Percentiles rank a stretch among this genome's conserved stretches.
phyloP scores from a whole-genome alignment of 73 alveolate species.

The Strombidium stylifer region DNA sequence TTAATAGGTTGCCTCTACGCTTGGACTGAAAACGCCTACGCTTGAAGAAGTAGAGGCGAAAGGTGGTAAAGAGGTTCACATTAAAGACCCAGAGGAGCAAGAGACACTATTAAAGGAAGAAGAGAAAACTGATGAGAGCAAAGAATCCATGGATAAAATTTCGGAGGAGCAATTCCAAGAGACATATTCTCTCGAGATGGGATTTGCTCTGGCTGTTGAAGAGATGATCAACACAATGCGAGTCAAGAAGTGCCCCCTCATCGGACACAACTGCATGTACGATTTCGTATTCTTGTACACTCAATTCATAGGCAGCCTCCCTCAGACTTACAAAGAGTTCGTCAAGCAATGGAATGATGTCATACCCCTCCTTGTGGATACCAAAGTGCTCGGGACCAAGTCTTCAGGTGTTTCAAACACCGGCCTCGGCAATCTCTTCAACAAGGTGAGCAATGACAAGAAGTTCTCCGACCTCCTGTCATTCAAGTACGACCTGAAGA shows the following conservation, averaged over 20 bases:
- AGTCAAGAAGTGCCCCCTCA: conserved; percentile 77
- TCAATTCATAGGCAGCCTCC: conserved; percentile 84
- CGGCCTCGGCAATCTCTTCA: conserved; percentile 19
- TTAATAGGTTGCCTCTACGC: too few relatives aligned
- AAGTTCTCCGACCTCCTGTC: neutral
- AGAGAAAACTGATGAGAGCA: too few relatives aligned
- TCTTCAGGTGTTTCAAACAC: conserved; percentile 27
- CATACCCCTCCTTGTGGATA: conserved; percentile 40
- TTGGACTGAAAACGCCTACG: too few relatives aligned
- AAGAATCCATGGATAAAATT: too few relatives aligned
- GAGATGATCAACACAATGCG: conserved; percentile 59
- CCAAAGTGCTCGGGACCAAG: conserved; percentile 23
- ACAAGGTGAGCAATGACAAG: conserved; percentile 1
- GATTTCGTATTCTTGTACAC: conserved; percentile 80
- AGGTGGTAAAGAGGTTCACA: too few relatives aligned
- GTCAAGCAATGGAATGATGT: conserved; percentile 38
- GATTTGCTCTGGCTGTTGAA: conserved; percentile 68
- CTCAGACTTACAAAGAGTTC: conserved; percentile 69
- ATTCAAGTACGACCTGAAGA: conserved; percentile 2
- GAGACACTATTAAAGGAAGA: too few relatives aligned
- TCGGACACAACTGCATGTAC: conserved; percentile 81
- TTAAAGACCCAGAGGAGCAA: too few relatives aligned
- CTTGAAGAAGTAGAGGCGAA: too few relatives aligned
- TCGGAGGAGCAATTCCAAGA: conserved; percentile 23
- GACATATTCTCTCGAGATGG: conserved; percentile 65